These are phyloP conservation scores for Leishmania guyanensis DNA, from an alignment of 208 protist genomes.

Conservation along the genomic window DNA sequence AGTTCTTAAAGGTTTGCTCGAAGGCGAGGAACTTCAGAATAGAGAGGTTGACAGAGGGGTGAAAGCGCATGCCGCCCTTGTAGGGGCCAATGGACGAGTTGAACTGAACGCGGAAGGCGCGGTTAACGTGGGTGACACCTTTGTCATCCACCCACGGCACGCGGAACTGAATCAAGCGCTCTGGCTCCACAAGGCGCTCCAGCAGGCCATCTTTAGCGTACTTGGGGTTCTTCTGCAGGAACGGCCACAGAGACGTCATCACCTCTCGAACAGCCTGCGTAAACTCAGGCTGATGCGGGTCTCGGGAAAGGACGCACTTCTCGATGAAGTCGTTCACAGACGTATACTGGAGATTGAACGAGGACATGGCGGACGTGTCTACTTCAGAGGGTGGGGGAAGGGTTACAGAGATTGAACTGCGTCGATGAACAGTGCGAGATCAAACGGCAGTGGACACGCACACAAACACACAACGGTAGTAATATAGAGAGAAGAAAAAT, in stretches of 20 bases:
- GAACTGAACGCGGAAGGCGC: constrained; percentile 94
- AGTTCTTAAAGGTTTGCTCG: constrained; percentile 96
- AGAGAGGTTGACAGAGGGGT: constrained; percentile 87
- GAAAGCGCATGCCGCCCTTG: constrained; percentile 93
- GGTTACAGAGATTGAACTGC: background rate
- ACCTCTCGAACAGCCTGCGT: constrained; percentile 90
- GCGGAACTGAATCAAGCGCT: constrained; percentile 89
- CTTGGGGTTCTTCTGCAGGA: constrained; percentile 84
- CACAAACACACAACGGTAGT: background rate
- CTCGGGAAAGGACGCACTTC: constrained; percentile 48
- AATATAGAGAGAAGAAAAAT: background rate
- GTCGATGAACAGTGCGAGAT: background rate
- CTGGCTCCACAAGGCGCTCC: constrained; percentile 90
- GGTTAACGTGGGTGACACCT: constrained; percentile 85
- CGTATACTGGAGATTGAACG: constrained; percentile 23
- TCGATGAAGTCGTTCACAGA: constrained; percentile 63
- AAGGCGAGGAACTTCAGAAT: constrained; percentile 96
- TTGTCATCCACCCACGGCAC: constrained; percentile 94
- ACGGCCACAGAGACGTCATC: constrained; percentile 77
- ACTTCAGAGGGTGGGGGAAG: background rate
- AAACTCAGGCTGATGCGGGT: constrained; percentile 90
- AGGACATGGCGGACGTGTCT: constrained; percentile 4
- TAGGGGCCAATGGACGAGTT: constrained; percentile 94
- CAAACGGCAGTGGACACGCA: background rate
- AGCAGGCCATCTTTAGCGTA: constrained; percentile 69